A percentile compares a stretch with the other conserved stretches of the same genome.
Evolutionary conservation across 2,329 filamentous ascomycete genomes (phyloP).

Genomic region (Zarea fungicola): DNA sequence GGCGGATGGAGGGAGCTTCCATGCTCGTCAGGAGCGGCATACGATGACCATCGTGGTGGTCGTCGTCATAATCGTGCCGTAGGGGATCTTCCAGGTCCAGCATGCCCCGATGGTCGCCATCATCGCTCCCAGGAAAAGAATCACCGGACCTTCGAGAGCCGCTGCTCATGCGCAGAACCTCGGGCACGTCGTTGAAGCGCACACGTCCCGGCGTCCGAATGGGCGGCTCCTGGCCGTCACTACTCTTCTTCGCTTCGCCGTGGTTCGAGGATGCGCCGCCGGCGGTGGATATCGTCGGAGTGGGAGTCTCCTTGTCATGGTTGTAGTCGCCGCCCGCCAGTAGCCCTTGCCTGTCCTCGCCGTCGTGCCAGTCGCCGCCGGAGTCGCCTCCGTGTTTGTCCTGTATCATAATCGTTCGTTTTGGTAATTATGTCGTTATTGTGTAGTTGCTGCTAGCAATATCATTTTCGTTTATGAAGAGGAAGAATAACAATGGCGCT

Average conservation of each 20-base stretch:
- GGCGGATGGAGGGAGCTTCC: constrained; percentile 69
- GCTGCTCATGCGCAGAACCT: constrained; percentile 31
- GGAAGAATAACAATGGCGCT: neutral
- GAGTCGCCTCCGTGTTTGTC: constrained; percentile 9
- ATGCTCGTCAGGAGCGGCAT: constrained; percentile 75
- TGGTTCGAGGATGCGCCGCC: neutral
- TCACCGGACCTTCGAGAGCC: constrained; percentile 13
- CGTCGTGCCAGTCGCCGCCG: constrained; percentile 12
- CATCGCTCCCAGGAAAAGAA: neutral
- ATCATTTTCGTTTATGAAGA: constrained; percentile 11
- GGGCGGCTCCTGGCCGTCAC: neutral
- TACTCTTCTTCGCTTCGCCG: neutral
- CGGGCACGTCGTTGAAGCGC: constrained; percentile 60
- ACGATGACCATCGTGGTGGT: constrained; percentile 48
- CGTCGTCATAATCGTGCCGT: neutral
- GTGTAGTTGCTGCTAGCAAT: constrained; percentile 12
- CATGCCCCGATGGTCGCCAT: constrained; percentile 19
- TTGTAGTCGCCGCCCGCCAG: constrained; percentile 19
- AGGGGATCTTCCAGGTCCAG: constrained; percentile 32
- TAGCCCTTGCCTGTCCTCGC: constrained; percentile 20
- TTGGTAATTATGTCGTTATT: no score
- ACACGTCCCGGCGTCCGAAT: constrained; percentile 60
- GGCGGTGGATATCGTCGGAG: neutral
- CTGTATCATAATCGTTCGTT: constrained; percentile 9
- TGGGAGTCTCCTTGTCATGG: constrained; percentile 12